These are phyloP conservation scores for Candida rishiriensis DNA, from an alignment of 805 yeast genomes.

Conservation along the genomic window DNA sequence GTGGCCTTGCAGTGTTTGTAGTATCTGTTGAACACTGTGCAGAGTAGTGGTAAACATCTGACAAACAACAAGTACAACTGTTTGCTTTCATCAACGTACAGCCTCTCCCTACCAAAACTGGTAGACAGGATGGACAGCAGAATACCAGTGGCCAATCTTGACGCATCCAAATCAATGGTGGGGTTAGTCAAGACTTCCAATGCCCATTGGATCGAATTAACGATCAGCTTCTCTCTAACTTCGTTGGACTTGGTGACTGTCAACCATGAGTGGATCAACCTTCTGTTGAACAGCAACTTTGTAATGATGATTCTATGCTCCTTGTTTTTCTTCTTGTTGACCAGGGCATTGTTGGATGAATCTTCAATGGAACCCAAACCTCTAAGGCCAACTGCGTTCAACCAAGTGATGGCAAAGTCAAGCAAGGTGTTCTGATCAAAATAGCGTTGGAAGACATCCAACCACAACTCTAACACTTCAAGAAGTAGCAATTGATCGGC, in stretches of 20 bases:
- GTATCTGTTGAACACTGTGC: constrained; percentile 47
- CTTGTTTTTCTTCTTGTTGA: constrained; percentile 37
- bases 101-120: constrained; percentile 19
- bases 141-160: constrained; percentile 60
- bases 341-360: constrained; percentile 21
- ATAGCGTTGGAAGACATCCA: constrained; percentile 38
- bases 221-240: constrained; percentile 37
- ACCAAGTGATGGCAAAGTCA: constrained; percentile 38
- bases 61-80: constrained; percentile 42
- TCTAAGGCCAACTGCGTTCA: constrained; percentile 52
- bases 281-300: constrained; percentile 57
- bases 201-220: constrained; percentile 49
- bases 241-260: constrained; percentile 19
- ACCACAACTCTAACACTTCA: constrained; percentile 54
- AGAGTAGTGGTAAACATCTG: constrained; percentile 50
- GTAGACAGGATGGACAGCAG: constrained; percentile 43
- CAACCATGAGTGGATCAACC: constrained; percentile 42
- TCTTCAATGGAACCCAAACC: constrained; percentile 45
- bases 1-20: constrained; percentile 45
- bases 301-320: constrained; percentile 53
- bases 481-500: constrained; percentile 62
- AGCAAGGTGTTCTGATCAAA: constrained; percentile 38
- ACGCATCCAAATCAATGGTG: constrained; percentile 48
- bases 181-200: constrained; percentile 52
- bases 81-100: constrained; percentile 27